Percentiles rank a stretch among this genome's conserved stretches.
These are phyloP conservation scores for Termitomyces sp. DNA, from an alignment of 768 basidiomycete species.

Conservation along the genomic window DNA sequence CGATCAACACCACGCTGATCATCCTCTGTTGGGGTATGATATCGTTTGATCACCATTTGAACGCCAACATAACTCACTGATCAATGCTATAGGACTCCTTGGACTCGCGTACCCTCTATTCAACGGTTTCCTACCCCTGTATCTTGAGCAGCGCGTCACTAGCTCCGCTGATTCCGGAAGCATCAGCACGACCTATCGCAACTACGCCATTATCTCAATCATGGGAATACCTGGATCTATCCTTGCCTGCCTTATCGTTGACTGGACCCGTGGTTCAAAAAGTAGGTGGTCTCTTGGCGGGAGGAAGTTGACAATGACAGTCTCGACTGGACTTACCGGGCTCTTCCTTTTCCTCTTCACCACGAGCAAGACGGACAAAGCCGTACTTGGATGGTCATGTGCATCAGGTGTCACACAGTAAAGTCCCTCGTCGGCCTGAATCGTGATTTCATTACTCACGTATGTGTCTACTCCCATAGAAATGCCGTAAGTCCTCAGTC, in stretches of 20 bases:
- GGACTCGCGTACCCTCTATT: constrained; percentile 52
- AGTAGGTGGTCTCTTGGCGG: constrained; percentile 33
- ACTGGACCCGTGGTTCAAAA: constrained; percentile 27
- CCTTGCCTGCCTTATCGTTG: constrained; percentile 38
- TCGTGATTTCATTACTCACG: not conserved
- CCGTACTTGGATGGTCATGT: constrained; percentile 42
- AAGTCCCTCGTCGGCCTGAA: constrained; percentile 1
- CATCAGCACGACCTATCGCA: constrained; percentile 33
- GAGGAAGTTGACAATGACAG: constrained; percentile 38
- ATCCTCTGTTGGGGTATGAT: constrained; percentile 45
- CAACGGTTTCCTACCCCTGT: constrained; percentile 45
- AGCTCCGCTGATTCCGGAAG: constrained; percentile 8
- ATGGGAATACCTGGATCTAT: constrained; percentile 45
- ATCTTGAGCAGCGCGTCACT: constrained; percentile 31
- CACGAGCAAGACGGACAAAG: constrained; percentile 31
- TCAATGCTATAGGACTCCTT: constrained; percentile 26
- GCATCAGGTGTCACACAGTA: constrained; percentile 35
- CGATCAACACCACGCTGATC: constrained; percentile 39
- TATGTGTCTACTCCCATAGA: not conserved
- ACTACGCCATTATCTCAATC: constrained; percentile 45
- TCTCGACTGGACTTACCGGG: constrained; percentile 37
- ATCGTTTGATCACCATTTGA: not conserved
- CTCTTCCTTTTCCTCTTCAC: constrained; percentile 50
- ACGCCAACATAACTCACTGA: not conserved
- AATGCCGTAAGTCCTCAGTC: not conserved